These are phyloP conservation scores for Capronia americana DNA, from an alignment of 2,329 filamentous ascomycete species.

Conservation along the genomic window DNA sequence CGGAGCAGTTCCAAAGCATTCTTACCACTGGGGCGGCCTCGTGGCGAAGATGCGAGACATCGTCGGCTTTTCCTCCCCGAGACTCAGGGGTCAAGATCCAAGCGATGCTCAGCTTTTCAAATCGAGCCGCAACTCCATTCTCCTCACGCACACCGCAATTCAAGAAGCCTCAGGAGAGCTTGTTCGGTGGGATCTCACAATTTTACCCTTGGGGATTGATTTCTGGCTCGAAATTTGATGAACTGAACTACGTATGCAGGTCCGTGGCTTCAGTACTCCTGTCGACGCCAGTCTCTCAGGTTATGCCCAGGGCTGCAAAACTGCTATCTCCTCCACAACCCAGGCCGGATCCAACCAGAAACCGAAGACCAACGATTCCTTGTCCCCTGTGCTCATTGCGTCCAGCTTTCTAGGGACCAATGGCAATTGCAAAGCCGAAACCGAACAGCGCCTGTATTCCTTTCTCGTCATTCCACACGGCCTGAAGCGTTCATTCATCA, in stretches of 20 bases:
- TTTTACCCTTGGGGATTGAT: not conserved
- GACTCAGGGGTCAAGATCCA: not conserved
- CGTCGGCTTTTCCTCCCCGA: not conserved
- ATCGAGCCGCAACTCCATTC: not conserved
- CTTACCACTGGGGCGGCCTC: not conserved
- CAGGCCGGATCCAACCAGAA: not conserved
- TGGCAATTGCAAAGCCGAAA: constrained; percentile 7
- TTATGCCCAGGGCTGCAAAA: not conserved
- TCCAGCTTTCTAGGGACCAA: not conserved
- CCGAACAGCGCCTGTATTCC: not conserved
- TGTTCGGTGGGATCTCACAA: not conserved
- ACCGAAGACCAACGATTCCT: not conserved
- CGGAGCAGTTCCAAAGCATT: not conserved
- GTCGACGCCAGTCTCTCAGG: no score
- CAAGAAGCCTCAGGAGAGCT: not conserved
- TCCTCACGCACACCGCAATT: constrained; percentile 4
- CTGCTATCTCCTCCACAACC: not conserved
- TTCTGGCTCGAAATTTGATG: not conserved
- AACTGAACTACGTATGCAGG: not conserved
- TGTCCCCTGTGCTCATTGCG: not conserved
- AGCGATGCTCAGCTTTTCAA: not conserved
- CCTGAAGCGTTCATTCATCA: constrained; percentile 11
- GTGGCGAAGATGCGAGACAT: not conserved
- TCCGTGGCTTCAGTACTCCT: not conserved
- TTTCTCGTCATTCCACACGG: constrained; percentile 3